Percentiles rank a stretch among this genome's conserved stretches.
Evolutionary conservation across 2,329 filamentous ascomycete species (phyloP).

Genomic region (Fusarium hainanense): DNA sequence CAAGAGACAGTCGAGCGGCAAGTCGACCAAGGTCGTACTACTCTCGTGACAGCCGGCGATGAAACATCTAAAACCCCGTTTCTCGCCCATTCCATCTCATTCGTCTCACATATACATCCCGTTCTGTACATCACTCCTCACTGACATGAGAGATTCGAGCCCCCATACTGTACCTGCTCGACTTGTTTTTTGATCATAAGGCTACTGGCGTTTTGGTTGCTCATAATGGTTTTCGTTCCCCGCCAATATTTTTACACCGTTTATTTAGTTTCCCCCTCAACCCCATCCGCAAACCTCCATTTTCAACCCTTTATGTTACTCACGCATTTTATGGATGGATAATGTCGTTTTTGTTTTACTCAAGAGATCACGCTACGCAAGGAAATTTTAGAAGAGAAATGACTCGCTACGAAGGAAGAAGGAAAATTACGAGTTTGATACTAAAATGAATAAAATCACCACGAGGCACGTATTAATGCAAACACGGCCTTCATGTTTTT

Average conservation of each 20-base stretch:
- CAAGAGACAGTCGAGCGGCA: constrained; percentile 44
- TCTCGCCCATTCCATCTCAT: constrained; percentile 9
- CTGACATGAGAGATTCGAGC: constrained; percentile 36
- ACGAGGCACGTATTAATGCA: constrained; percentile 30
- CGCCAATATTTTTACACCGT: constrained; percentile 4
- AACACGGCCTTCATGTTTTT: constrained; percentile 26
- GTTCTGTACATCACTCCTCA: constrained; percentile 42
- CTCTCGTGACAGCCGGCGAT: constrained; percentile 44
- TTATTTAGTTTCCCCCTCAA: neutral
- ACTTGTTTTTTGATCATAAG: constrained; percentile 37
- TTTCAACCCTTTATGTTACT: constrained; percentile 23
- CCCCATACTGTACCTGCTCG: constrained; percentile 36
- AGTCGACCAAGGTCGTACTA: constrained; percentile 49
- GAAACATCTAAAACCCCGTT: constrained; percentile 12
- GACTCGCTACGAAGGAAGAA: constrained; percentile 36
- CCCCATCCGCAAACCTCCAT: constrained; percentile 3
- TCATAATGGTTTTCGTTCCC: constrained; percentile 32
- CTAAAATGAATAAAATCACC: constrained; percentile 37
- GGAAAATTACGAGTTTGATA: constrained; percentile 40
- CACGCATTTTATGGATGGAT: constrained; percentile 29
- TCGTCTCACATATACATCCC: constrained; percentile 26
- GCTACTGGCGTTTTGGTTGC: constrained; percentile 43
- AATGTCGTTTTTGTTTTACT: constrained; percentile 21
- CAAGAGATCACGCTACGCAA: constrained; percentile 41
- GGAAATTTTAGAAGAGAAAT: constrained; percentile 34